These are phyloP conservation scores for Primulina eburnea DNA, from an alignment of 257 asterid genomes.

Conservation along the genomic window DNA sequence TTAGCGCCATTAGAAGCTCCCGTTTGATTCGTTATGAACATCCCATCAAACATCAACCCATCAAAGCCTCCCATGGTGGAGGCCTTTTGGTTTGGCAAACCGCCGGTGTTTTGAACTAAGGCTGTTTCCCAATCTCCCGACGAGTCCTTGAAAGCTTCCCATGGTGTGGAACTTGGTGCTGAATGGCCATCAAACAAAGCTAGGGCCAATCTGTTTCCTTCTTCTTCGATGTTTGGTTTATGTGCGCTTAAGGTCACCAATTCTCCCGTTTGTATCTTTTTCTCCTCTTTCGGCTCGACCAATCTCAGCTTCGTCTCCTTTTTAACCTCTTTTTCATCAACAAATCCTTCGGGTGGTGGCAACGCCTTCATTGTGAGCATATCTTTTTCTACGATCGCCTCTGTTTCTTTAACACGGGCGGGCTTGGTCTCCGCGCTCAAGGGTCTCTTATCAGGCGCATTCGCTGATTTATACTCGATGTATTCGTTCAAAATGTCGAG, in stretches of 20 bases:
- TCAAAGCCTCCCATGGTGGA: not conserved
- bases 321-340: constrained; percentile 28
- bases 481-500: constrained; percentile 86
- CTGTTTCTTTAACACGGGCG: constrained; percentile 17
- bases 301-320: constrained; percentile 16
- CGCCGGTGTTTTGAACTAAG: not conserved
- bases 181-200: constrained; percentile 67
- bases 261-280: constrained; percentile 48
- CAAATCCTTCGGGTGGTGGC: constrained; percentile 63
- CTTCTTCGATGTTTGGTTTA: constrained; percentile 55
- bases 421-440: constrained; percentile 35
- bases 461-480: constrained; percentile 53
- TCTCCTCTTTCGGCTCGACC: constrained; percentile 31
- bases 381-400: constrained; percentile 50
- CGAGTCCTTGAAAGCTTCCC: constrained; percentile 77
- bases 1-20: not conserved
- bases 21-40: not conserved
- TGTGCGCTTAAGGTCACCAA: constrained; percentile 55
- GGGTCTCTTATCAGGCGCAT: constrained; percentile 30
- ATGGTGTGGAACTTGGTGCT: constrained; percentile 41
- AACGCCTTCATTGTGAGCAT: constrained; percentile 61
- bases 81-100: not conserved
- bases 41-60: not conserved
- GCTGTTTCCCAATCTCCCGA: not conserved
- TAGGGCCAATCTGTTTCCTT: constrained; percentile 62